These are phyloP conservation scores for Tylopilus felleus DNA, from an alignment of 768 basidiomycete genomes.

Conservation along the genomic window DNA sequence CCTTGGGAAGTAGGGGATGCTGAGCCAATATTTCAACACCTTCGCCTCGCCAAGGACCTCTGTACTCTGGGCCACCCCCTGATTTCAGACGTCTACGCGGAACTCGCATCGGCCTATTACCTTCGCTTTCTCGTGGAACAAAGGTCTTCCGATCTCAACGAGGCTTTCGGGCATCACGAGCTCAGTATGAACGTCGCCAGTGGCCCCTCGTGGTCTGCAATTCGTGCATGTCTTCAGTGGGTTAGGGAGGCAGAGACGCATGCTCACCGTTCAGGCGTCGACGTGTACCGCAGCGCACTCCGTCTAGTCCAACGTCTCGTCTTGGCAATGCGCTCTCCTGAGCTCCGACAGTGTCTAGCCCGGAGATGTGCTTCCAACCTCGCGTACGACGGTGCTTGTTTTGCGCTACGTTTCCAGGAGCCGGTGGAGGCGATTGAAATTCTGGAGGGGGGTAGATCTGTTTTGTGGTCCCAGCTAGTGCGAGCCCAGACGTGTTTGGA, in stretches of 20 bases:
- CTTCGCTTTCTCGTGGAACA: conserved; percentile 24
- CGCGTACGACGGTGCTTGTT: conserved; percentile 27
- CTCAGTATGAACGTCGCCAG: conserved; percentile 16
- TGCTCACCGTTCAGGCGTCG: conserved; percentile 27
- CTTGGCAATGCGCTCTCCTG: conserved; percentile 13
- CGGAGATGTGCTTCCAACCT: conserved; percentile 12
- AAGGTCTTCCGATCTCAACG: conserved; percentile 17
- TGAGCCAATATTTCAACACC: conserved; percentile 26
- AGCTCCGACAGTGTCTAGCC: conserved; percentile 17
- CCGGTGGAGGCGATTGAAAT: conserved; percentile 28
- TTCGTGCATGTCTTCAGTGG: conserved; percentile 24
- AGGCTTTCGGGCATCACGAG: conserved; percentile 26
- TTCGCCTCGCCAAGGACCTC: conserved; percentile 22
- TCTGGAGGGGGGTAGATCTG: conserved; percentile 32
- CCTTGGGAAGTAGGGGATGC: conserved; percentile 25
- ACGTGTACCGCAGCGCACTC: conserved; percentile 28
- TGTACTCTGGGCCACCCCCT: conserved; percentile 20
- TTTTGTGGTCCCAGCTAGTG: conserved; percentile 34
- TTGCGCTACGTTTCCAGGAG: conserved; percentile 23
- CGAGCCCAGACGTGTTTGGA: conserved; percentile 27
- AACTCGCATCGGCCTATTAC: conserved; percentile 22
- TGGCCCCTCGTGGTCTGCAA: conserved; percentile 15
- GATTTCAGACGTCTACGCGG: conserved; percentile 22
- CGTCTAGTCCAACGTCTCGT: conserved; percentile 21
- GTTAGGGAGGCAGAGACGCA: conserved; percentile 19